These are phyloP conservation scores for Pseudogymnoascus sp. DNA, from an alignment of 2,329 filamentous ascomycete species.

Conservation along the genomic window DNA sequence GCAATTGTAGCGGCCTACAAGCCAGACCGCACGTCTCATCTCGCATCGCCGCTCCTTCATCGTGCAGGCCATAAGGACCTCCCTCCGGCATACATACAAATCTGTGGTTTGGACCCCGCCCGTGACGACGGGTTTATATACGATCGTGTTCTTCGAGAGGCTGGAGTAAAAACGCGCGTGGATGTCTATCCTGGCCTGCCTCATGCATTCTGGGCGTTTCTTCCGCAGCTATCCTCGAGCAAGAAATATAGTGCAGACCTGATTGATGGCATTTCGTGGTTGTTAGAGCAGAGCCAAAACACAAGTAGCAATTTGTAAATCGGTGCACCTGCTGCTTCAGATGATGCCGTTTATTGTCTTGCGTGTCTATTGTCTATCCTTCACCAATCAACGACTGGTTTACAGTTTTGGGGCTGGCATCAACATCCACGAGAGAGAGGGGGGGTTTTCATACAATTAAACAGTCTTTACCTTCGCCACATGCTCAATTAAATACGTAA, in stretches of 20 bases:
- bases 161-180: conserved; percentile 24
- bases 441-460: not conserved
- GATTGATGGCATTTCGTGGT: conserved; percentile 16
- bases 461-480: not conserved
- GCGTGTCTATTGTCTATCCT: not conserved
- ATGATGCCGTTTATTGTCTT: not conserved
- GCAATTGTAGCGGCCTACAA: not conserved
- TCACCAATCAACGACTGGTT: not conserved
- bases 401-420: not conserved
- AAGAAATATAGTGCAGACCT: conserved; percentile 22
- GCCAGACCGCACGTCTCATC: not conserved
- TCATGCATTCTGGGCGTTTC: conserved; percentile 27
- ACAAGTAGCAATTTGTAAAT: not conserved
- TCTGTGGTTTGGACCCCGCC: conserved; percentile 39
- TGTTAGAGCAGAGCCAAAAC: conserved; percentile 11
- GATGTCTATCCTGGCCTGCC: conserved; percentile 29
- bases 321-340: not conserved
- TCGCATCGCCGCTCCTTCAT: conserved; percentile 12
- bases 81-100: conserved; percentile 39
- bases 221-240: conserved; percentile 21
- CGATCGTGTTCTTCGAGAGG: conserved; percentile 34
- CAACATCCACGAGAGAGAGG: not conserved
- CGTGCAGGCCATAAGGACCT: conserved; percentile 24
- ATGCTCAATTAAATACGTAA: not conserved
- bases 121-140: conserved; percentile 45